Evolutionary conservation across 78 protist species (phyloP), one percentile per base, ranked within the genome.

Genomic region (Dictyostelium intermedium): DNA sequence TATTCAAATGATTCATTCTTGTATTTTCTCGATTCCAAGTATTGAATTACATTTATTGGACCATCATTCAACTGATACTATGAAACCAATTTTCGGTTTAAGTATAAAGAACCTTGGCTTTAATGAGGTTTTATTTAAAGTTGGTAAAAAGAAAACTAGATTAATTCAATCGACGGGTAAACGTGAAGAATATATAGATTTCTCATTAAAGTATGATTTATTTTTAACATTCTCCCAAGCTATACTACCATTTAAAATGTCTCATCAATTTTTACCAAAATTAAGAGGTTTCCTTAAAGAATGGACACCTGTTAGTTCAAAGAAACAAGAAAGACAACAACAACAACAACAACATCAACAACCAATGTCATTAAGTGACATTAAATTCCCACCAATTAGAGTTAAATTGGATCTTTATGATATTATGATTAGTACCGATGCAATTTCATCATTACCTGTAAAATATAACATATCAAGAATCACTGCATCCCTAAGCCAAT

Each of bases 1-100:
- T n/a, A 80, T 89, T 39, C 78, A 89, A 27, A 89, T 89, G 94
- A 80, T 89, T n/a, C 94, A 89, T 50, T 80, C 87, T n/a, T 89
- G 94, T 80, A 78, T 89, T 6, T 89, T 89, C 25, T 80, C 85
- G 9, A 80, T 89, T 25, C 94, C 94, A 39, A 74, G 63, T 32
- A 89, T 89, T 23, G 86, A 89, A 34, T 30, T 89, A 20, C 94
- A 89, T 63, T 14, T 89, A 25, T 60, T 89, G 14, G 94, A 89
- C 70, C 84, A 76, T 20, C 37, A 53, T 43, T 8, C 16, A 32
- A 34, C 20, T 0, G 37, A 74, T 23, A 0, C 61, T 1, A 70
- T 37, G 25, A 89, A 89, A 70, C 94, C 94, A 63, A 89, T 89
- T 23, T 79, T 89, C 23, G 94, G 84, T 3, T 14, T 89, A 16